Evolutionary conservation across 179 eudicot genomes (phyloP), one percentile per base, ranked within the genome.

Genomic region (Kewa caespitosa): DNA sequence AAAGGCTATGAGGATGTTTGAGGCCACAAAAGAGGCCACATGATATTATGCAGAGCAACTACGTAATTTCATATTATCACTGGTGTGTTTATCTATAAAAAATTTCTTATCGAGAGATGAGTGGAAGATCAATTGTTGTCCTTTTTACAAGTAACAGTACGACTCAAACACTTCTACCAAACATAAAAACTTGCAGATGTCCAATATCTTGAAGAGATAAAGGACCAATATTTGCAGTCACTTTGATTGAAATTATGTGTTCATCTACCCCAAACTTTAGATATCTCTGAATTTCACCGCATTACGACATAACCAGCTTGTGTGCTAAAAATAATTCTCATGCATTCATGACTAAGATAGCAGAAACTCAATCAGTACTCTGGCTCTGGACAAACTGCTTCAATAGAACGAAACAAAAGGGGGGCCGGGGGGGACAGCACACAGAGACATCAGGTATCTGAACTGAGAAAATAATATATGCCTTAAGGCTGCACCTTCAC

Each of bases 401-500:
- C 62, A 22, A 30, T 32, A 1, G 27, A 32, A 9, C 5, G 22
- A 67, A 42, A 23, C 38, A 60, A 59, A 42, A 69, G 52, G 25
- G n/a, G n/a, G n/a, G n/a, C n/a, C n/a, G n/a, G n/a, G n/a, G n/a
- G n/a, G n/a, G 32, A 33, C 4, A 20, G 32, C 17, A 43, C 42
- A 28, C 13, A 31, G 32, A 8, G 6, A 39, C 17, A 55, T 38
- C 6, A 55, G 67, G 25, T 39, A 78, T 5, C 20, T 15, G 6
- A 43, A 73, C 33, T 20, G 25, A 50, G 72, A 28, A 64, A 30
- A 18, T 22, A 52, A 34, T 65, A 37, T 36, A 76, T 18, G 46
- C 4, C 8, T 60, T 59, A n/a, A 41, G 67, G 76, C 10, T 74
- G 31, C 50, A 93, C 98, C 97, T 92, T 87, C 92, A 69, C 70